These are phyloP conservation scores for Glycyrrhiza uralensis DNA, from an alignment of 306 rosid species.

Conservation along the genomic window DNA sequence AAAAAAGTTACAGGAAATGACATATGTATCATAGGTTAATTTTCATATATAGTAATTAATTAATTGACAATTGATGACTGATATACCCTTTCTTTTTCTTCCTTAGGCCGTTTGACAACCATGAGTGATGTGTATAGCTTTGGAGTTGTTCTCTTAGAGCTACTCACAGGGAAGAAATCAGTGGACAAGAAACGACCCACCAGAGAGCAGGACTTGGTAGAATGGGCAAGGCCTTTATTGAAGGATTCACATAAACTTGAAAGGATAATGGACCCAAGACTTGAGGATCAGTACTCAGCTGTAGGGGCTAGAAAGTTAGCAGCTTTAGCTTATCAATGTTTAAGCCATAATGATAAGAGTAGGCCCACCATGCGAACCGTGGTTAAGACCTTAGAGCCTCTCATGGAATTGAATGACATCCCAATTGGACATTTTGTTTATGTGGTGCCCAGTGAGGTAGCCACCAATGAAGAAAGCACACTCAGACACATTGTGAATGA, in stretches of 20 bases:
- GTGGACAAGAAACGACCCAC: conserved; percentile 61
- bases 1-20: too few species aligned
- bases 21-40: too few species aligned
- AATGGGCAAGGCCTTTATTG: conserved; percentile 76
- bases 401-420: conserved; percentile 53
- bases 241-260: conserved; percentile 63
- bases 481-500: background rate
- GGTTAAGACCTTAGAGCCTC: conserved; percentile 65
- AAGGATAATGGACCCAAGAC: conserved; percentile 71
- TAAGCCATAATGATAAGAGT: conserved; percentile 58
- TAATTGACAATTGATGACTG: too few species aligned
- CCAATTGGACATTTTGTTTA: conserved; percentile 78
- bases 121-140: conserved; percentile 87
- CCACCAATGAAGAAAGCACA: background rate
- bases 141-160: conserved; percentile 86
- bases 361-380: conserved; percentile 79
- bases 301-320: conserved; percentile 71
- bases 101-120: conserved; percentile 67
- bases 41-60: too few species aligned
- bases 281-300: conserved; percentile 69
- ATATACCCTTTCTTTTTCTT: background rate
- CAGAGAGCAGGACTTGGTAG: conserved; percentile 79
- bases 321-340: conserved; percentile 66
- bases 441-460: conserved; percentile 49
- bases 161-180: conserved; percentile 64